A percentile compares a stretch with the other conserved stretches of the same genome.
Conservation (phyloP, 805 yeast species). For the Kuraishia piskuri region DNA sequence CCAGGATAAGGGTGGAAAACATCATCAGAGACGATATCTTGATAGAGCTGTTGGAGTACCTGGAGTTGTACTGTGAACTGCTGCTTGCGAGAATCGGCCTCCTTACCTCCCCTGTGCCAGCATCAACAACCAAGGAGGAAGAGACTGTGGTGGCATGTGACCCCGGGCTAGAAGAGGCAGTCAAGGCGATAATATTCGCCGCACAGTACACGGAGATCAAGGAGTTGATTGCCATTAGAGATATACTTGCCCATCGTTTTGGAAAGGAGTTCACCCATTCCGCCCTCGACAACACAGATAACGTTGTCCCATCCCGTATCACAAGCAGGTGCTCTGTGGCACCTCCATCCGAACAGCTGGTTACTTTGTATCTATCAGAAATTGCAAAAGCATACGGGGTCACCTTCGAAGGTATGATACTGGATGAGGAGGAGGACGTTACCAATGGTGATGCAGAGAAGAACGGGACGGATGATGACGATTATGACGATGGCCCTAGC, state of each 20-base stretch:
- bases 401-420: conserved; percentile 40
- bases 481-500: conserved; percentile 16
- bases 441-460: conserved; percentile 17
- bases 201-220: conserved; percentile 70
- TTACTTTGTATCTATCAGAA: conserved; percentile 63
- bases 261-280: conserved; percentile 58
- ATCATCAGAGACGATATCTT: conserved; percentile 76
- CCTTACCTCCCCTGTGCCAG: conserved; percentile 28
- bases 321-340: conserved; percentile 51
- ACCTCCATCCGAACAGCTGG: conserved; percentile 60
- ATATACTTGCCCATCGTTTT: conserved; percentile 50
- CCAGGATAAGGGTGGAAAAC: conserved; percentile 75
- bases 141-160: conserved; percentile 27
- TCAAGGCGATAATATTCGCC: conserved; percentile 57
- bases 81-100: conserved; percentile 66
- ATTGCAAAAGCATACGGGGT: conserved; percentile 76
- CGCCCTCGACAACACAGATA: conserved; percentile 42
- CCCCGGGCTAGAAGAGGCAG: conserved; percentile 67
- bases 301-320: conserved; percentile 61
- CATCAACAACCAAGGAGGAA: conserved; percentile 1
- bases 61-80: conserved; percentile 79
- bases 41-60: conserved; percentile 66
- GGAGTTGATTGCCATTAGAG: conserved; percentile 56
- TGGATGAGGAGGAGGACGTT: conserved; percentile 16
- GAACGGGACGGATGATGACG: conserved; percentile 22